Conservation (phyloP, 31 red algal species). For the Asparagopsis taxiformis region DNA sequence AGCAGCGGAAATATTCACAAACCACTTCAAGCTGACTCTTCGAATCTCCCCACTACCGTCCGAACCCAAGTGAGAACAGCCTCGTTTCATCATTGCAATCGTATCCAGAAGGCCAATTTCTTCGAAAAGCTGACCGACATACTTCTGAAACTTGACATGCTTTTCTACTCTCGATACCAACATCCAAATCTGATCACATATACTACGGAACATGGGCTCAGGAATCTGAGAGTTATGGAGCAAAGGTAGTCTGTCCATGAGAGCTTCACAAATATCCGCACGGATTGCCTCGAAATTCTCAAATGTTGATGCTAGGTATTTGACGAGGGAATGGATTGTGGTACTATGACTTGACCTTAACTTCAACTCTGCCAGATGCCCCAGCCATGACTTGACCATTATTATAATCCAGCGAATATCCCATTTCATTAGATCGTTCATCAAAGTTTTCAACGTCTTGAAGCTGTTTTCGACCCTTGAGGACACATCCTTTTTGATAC, state of each 20-base stretch:
- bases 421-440: background rate
- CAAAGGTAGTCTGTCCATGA: background rate
- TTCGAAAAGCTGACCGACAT: slow-evolving; percentile 3
- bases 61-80: background rate
- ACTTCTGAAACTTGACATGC: background rate
- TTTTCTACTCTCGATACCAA: slow-evolving; percentile 6
- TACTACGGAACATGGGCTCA: background rate
- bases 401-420: background rate
- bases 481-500: background rate
- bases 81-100: background rate
- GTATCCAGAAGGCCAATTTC: background rate
- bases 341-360: background rate
- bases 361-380: background rate
- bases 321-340: background rate
- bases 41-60: background rate
- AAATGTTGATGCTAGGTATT: background rate
- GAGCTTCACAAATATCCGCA: background rate
- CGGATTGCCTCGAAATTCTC: background rate
- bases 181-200: background rate
- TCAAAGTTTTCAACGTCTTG: background rate
- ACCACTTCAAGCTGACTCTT: slow-evolving; percentile 20
- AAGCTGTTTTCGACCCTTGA: background rate
- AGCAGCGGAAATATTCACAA: slow-evolving; percentile 11
- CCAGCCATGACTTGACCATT: background rate
- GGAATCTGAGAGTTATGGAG: background rate